Base-by-base conservation (phyloP, 352 stramenopile genomes). In the Pythium aquatile region DNA sequence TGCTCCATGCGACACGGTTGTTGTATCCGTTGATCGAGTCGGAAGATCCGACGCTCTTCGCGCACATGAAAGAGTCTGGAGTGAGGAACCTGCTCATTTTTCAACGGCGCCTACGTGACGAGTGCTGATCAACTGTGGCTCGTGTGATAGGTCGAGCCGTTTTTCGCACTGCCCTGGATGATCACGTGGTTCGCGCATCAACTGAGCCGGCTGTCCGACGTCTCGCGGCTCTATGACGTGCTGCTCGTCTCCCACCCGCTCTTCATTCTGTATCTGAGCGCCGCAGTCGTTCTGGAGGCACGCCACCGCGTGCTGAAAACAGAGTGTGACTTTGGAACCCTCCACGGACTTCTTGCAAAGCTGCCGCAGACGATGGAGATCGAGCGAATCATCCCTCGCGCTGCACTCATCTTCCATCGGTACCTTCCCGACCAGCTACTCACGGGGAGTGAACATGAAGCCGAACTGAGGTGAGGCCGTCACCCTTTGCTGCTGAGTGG, bases 131-230 rank as follows among this genome's bases (percentile, higher is more conserved):
- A 9, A 52, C 30, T 51, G 48, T 30, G 16, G 33, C 13, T 64
- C 8, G 8, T 40, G 35, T 40, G 2, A 16, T 24, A 91, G 78
- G 94, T 98, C 65, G 93, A 98, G 72, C 92, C 93, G 17, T 98
- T 96, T 63, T 98, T 98, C 75, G 88, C 83, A 16, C 65, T 98
- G 2, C 85, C 84, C 40, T 98, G 94, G 94, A 81, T 98, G 56
- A 93, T 98, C 58, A 98, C 94, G 35, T 98, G 94, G 93, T 98
- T 98, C 70, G 77, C 87, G 13, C 94, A 98, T 74, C 86, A 98
- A 68, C 66, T 98, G 8, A 76, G 74, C 53, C 88, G 91, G 30
- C 94, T 97, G 9, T 61, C 77, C 3, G 73, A 98, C 56, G 93
- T 97, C 10, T 81, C 92, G 60, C 77, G 95, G 30, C 68, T 98